A percentile compares a stretch with the other conserved stretches of the same genome.
Evolutionary conservation across 768 basidiomycete genomes (phyloP).

Genomic region (Rhodotorula babjevae): DNA sequence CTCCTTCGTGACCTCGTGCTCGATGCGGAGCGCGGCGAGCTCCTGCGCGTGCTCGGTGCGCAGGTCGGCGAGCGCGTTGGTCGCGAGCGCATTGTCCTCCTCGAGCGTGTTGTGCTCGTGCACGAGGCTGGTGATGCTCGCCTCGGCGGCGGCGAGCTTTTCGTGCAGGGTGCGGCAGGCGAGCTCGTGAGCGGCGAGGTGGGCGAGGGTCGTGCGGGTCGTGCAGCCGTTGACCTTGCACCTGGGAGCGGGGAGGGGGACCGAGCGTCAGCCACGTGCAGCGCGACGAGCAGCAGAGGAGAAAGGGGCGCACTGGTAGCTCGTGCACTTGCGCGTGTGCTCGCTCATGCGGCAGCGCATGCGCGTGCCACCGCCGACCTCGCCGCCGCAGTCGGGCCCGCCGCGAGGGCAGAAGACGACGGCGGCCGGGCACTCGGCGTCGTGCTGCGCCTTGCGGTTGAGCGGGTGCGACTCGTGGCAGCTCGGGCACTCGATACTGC

Average conservation of each 20-base stretch:
- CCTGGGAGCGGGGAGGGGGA: too few relatives aligned
- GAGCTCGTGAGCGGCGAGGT: not conserved
- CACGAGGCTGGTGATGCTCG: too few relatives aligned
- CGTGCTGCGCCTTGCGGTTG: not conserved
- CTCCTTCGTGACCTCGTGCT: too few relatives aligned
- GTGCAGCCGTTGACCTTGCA: not conserved
- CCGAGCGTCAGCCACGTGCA: not conserved
- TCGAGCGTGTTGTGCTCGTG: too few relatives aligned
- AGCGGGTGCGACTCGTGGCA: not conserved
- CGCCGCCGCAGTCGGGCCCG: not conserved
- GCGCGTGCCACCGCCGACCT: not conserved
- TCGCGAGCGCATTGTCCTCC: too few relatives aligned
- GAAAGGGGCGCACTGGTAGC: not conserved
- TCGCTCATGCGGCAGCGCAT: not conserved
- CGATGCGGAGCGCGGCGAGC: too few relatives aligned
- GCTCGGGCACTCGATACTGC: not conserved
- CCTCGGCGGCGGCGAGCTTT: too few relatives aligned
- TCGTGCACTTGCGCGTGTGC: not conserved
- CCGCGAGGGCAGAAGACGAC: not conserved
- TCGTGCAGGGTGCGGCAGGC: too few relatives aligned
- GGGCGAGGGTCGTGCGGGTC: not conserved
- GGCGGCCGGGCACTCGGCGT: not conserved
- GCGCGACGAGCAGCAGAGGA: too few relatives aligned
- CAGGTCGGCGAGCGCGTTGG: too few relatives aligned
- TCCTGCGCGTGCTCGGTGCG: too few relatives aligned